Base-by-base conservation (phyloP, 2,329 filamentous ascomycete genomes). In the Colletotrichum echinochloae region DNA sequence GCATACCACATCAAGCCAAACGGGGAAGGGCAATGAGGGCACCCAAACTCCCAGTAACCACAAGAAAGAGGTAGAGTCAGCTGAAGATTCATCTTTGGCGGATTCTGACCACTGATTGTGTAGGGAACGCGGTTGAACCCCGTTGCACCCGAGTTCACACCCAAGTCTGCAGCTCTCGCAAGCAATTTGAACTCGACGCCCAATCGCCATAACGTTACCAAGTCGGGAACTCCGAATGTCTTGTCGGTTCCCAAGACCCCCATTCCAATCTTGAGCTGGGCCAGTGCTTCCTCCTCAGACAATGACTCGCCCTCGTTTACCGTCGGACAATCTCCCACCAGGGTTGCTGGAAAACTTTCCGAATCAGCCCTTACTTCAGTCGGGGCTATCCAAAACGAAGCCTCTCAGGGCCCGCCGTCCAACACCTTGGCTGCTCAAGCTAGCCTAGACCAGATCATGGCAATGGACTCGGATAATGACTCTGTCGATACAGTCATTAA, bases 71-170 rank as follows among this genome's bases (percentile, higher is more conserved):
- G 86, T 87, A 86, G 81, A 83, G 79, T 80, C 79, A 54, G 69
- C 61, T 56, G 65, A 70, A 71, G 69, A 71, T 65, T 71, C 69
- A 26, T 71, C 69, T 71, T 71, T 65, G 54, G 60, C 69, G 80
- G 80, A 82, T 80, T 81, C 82, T 84, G 78, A 85, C 78, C 77
- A 79, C 76, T 78, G 74, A 70, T 76, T 79, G 74, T 71, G 68
- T 78, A 88, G 86, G 84, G 80, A 78, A 85, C 82, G 71, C 86
- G 81, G 75, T 79, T 89, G 74, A 89, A 89, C 78, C 87, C 87
- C 39, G 80, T 83, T 74, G 87, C 87, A 35, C 83, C 85, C 54
- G 83, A 84, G 63, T 89, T 89, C 71, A 89, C 86, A 1, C 87
- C 87, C 57, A 82, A 82, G 63, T 78, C 80, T 20, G 52, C 39